These are phyloP conservation scores for Aspergillus aculeatus DNA, from an alignment of 2,329 filamentous ascomycete species.

Conservation along the genomic window DNA sequence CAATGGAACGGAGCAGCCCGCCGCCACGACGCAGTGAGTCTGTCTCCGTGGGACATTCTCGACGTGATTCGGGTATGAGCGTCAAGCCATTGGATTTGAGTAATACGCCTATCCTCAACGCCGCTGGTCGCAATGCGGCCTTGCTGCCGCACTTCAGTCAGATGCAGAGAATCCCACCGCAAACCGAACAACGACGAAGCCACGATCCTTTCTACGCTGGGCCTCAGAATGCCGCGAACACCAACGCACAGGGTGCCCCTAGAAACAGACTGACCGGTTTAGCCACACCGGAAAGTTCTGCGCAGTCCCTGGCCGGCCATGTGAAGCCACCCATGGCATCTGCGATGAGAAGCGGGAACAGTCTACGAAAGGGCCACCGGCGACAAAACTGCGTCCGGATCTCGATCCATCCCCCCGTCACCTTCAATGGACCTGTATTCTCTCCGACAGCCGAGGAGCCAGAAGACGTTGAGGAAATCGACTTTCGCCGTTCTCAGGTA, in stretches of 20 bases:
- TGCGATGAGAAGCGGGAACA: constrained; percentile 33
- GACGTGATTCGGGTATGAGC: constrained; percentile 15
- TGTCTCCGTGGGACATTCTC: constrained; percentile 23
- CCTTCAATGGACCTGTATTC: constrained; percentile 34
- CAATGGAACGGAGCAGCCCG: constrained; percentile 24
- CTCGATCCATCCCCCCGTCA: constrained; percentile 38
- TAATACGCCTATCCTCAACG: constrained; percentile 14
- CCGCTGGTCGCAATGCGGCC: constrained; percentile 9
- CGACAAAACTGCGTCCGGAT: constrained; percentile 47
- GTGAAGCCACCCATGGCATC: constrained; percentile 28
- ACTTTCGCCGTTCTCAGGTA: constrained; percentile 24
- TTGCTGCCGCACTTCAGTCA: constrained; percentile 26
- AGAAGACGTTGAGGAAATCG: constrained; percentile 32
- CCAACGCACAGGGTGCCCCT: constrained; percentile 22
- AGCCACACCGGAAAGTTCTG: constrained; percentile 20
- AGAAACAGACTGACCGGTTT: constrained; percentile 16
- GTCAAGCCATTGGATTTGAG: constrained; percentile 18
- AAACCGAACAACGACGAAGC: constrained; percentile 20
- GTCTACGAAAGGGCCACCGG: constrained; percentile 40
- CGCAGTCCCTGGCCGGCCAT: constrained; percentile 23
- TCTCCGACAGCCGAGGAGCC: constrained; percentile 38
- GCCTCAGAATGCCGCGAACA: constrained; percentile 16
- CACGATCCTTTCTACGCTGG: constrained; percentile 30
- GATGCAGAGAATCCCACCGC: constrained; percentile 24
- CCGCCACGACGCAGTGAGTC: constrained; percentile 34